Percentiles rank a stretch among this genome's conserved stretches.
These are phyloP conservation scores for Chalciporus chontae DNA, from an alignment of 768 basidiomycete species.

Conservation along the genomic window DNA sequence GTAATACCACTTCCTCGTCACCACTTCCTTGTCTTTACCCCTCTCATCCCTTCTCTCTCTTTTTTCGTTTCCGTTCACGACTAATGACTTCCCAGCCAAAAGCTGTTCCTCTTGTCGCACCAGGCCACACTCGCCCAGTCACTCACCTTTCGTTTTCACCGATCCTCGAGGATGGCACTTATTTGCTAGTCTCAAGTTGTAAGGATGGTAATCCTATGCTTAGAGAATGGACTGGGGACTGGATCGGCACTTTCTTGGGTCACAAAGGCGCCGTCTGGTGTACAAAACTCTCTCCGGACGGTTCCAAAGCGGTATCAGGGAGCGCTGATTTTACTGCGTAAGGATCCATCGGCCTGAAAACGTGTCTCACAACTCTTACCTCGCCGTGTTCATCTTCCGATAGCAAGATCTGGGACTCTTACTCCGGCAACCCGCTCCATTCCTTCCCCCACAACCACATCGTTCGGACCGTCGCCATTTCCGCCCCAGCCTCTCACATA, in stretches of 20 bases:
- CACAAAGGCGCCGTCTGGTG: slow-evolving; percentile 98
- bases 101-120: slow-evolving; percentile 76
- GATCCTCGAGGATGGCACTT: slow-evolving; percentile 80
- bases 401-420: slow-evolving; percentile 97
- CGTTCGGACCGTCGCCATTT: slow-evolving; percentile 90
- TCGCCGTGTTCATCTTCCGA: slow-evolving; percentile 8
- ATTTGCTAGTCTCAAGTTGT: slow-evolving; percentile 91
- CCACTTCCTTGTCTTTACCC: neutral
- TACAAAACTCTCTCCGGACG: slow-evolving; percentile 85
- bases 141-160: slow-evolving; percentile 92
- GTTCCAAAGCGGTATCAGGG: slow-evolving; percentile 83
- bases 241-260: slow-evolving; percentile 91
- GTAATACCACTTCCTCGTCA: slow-evolving; percentile 13
- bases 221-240: slow-evolving; percentile 96
- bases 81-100: slow-evolving; percentile 64
- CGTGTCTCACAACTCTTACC: slow-evolving; percentile 2
- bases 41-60: neutral
- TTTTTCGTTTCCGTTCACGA: slow-evolving; percentile 24
- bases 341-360: slow-evolving; percentile 24
- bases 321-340: slow-evolving; percentile 98
- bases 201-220: slow-evolving; percentile 99
- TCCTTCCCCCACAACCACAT: slow-evolving; percentile 99
- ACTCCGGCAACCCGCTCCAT: slow-evolving; percentile 79
- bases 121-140: slow-evolving; percentile 84
- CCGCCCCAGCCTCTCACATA: slow-evolving; percentile 63